Evolutionary conservation across 805 yeast genomes (phyloP), one percentile per base, ranked within the genome.

Genomic region (Blastobotrys terrestris): DNA sequence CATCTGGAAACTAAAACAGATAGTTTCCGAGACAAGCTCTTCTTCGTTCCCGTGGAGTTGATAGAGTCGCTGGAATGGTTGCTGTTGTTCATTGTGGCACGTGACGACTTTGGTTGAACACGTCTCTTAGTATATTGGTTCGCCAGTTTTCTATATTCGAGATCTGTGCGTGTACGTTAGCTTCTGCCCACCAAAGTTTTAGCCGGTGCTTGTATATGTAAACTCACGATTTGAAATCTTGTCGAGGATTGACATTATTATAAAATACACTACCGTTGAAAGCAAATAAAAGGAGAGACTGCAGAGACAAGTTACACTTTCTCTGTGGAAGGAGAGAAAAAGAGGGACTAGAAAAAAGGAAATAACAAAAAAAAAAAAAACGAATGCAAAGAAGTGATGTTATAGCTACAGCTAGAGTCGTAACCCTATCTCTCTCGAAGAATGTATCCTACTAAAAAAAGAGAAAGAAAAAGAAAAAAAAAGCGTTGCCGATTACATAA

Each of bases 101-200:
- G 18, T 43, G 45, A 43, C 20, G 45, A 18, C 45, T 16, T 43
- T 18, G 45, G 48, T 19, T 45, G 39, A 16, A 26, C 18, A 21
- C 59, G 51, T 39, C 59, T 16, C 44, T 52, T 54, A 21, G 52
- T 44, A 50, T 56, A 55, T 44, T 53, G 59, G 19, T 54, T 52
- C 19, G 59, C 51, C 39, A 56, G 51, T 15, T 48, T 22, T 21
- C 56, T 48, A 39, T 56, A 56, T 31, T 56, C 59, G 45, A 56
- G 44, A 16, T 56, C 59, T 55, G 43, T 2, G 31, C 2, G 7
- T 13, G n/a, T 48, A 44, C 45, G 50, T 50, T 31, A 42, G 35
- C 11, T 26, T 26, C 11, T 6, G 35, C 35, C 35, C 35, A 26
- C 35, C 35, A 26, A n/a, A n/a, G n/a, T n/a, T n/a, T n/a, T n/a